These are phyloP conservation scores for Turnera subulata DNA, from an alignment of 345 rosid species.

Conservation along the genomic window DNA sequence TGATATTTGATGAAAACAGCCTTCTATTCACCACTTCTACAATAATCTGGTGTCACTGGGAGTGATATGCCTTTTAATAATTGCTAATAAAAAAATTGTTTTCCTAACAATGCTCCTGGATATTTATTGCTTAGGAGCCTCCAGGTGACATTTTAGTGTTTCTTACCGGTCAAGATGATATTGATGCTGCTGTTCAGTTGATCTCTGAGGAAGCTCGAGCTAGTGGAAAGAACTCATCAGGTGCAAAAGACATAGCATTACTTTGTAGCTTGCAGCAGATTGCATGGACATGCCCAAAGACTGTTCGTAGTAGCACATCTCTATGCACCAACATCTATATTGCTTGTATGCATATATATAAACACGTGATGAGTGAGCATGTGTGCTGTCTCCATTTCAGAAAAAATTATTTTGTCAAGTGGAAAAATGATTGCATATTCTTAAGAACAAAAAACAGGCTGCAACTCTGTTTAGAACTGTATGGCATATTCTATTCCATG, in stretches of 20 bases:
- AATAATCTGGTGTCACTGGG: too few relatives aligned
- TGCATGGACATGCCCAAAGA: slow-evolving; percentile 1
- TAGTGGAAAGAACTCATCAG: slow-evolving; percentile 57
- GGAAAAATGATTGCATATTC: not conserved
- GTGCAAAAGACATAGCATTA: slow-evolving; percentile 27
- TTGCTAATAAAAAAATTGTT: not conserved
- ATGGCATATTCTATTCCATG: not conserved
- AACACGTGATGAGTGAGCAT: not conserved
- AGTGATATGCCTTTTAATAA: too few relatives aligned
- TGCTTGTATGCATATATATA: not conserved
- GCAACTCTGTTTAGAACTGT: not conserved
- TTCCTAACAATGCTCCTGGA: not conserved
- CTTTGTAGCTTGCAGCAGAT: slow-evolving; percentile 8
- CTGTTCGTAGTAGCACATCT: slow-evolving; percentile 4
- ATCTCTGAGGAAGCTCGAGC: slow-evolving; percentile 70
- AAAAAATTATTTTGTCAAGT: too few relatives aligned
- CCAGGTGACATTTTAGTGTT: slow-evolving; percentile 85
- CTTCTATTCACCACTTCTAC: too few relatives aligned
- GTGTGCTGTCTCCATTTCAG: too few relatives aligned
- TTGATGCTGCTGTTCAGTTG: slow-evolving; percentile 61
- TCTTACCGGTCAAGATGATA: slow-evolving; percentile 98
- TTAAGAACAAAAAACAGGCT: not conserved
- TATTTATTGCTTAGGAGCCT: slow-evolving; percentile 54
- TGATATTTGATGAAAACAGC: too few relatives aligned
- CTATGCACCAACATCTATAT: not conserved